phyloP scores from a whole-genome alignment of 2,329 filamentous ascomycete species.

The Cladophialophora bantiana region DNA sequence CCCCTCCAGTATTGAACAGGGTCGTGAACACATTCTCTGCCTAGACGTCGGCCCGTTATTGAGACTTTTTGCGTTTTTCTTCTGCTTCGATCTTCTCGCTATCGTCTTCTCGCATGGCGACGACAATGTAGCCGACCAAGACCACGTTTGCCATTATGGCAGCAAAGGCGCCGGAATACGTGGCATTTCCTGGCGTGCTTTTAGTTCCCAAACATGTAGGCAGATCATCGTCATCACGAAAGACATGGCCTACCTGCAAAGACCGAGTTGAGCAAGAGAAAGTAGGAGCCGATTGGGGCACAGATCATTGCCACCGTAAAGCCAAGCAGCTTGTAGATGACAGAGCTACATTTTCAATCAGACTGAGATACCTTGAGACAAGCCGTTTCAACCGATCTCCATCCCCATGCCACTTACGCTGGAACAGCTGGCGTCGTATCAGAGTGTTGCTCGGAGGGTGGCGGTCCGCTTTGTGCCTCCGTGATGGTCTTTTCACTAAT shows the following conservation, averaged over 20 bases:
- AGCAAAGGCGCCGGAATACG: slow-evolving; percentile 82
- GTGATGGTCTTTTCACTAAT: slow-evolving; percentile 32
- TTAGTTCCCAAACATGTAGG: background rate
- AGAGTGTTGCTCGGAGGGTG: slow-evolving; percentile 38
- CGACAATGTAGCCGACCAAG: slow-evolving; percentile 85
- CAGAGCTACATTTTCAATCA: slow-evolving; percentile 45
- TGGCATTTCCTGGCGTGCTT: slow-evolving; percentile 74
- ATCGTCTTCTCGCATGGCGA: slow-evolving; percentile 88
- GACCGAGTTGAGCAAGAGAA: slow-evolving; percentile 75
- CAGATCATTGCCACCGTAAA: slow-evolving; percentile 94
- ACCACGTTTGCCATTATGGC: slow-evolving; percentile 92
- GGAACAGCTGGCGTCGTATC: slow-evolving; percentile 75
- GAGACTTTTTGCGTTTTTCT: slow-evolving; percentile 60
- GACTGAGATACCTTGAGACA: background rate
- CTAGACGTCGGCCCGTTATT: slow-evolving; percentile 41
- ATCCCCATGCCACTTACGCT: slow-evolving; percentile 63
- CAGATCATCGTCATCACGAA: background rate
- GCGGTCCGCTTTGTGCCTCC: slow-evolving; percentile 32
- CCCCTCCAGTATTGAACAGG: background rate
- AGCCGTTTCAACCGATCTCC: background rate
- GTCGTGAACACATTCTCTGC: background rate
- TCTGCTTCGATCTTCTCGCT: slow-evolving; percentile 74
- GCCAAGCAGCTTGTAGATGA: slow-evolving; percentile 86
- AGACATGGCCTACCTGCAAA: slow-evolving; percentile 69
- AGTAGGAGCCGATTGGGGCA: slow-evolving; percentile 87